phyloP scores from a whole-genome alignment of 371 early-diverging fungal genomes.

The Cokeromyces recurvatus region DNA sequence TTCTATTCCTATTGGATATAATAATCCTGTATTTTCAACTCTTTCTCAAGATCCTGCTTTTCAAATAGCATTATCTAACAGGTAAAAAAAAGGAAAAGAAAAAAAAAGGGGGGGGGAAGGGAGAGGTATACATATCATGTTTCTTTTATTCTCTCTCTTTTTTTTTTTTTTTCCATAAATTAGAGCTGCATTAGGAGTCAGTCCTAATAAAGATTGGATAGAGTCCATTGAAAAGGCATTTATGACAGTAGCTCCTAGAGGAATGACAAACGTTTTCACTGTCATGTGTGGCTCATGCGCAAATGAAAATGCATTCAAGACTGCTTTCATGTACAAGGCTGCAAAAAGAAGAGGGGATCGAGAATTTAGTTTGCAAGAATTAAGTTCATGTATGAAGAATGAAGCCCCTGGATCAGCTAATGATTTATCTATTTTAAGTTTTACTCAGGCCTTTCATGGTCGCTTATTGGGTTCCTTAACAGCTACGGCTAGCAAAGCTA shows the following conservation, averaged over 20 bases:
- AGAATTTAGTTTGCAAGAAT: conserved; percentile 43
- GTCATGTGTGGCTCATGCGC: conserved; percentile 76
- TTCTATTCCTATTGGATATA: conserved; percentile 77
- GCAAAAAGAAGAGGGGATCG: conserved; percentile 49
- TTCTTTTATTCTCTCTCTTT: too few relatives aligned
- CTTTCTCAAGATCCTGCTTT: conserved; percentile 52
- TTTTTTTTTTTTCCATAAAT: too few relatives aligned
- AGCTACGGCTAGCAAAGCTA: conserved; percentile 65
- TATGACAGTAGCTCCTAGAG: conserved; percentile 66
- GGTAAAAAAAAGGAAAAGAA: conserved; percentile 12
- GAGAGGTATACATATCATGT: too few relatives aligned
- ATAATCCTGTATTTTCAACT: conserved; percentile 61
- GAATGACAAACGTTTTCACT: conserved; percentile 71
- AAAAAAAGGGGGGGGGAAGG: too few relatives aligned
- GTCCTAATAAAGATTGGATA: conserved; percentile 64
- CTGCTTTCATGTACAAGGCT: conserved; percentile 72
- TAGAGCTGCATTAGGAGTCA: conserved; percentile 68
- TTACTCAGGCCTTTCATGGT: conserved; percentile 67
- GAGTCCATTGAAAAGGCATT: conserved; percentile 59
- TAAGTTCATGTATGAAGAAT: conserved; percentile 63
- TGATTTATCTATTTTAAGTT: conserved; percentile 65
- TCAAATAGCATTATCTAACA: conserved; percentile 55
- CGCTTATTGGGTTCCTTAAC: conserved; percentile 70
- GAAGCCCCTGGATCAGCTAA: conserved; percentile 66
- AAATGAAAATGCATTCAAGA: conserved; percentile 76